phyloP scores from a whole-genome alignment of 2,329 filamentous ascomycete genomes.

The Fusarium graminum region DNA sequence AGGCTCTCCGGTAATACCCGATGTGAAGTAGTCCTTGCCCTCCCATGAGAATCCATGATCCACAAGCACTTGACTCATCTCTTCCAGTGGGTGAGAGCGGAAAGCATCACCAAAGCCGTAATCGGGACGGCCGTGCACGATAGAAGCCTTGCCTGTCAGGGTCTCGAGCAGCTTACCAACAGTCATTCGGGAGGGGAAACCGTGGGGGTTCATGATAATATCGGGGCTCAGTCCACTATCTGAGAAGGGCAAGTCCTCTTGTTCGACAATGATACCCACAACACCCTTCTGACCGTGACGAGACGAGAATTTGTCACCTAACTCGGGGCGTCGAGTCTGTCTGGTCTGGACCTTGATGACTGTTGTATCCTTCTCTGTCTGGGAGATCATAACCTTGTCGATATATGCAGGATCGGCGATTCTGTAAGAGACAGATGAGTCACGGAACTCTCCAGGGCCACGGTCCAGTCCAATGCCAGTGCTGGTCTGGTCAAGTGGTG shows the following conservation, averaged over 20 bases:
- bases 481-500: constrained; percentile 81
- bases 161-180: constrained; percentile 98
- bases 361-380: constrained; percentile 86
- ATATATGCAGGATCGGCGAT: constrained; percentile 88
- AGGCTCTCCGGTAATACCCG: constrained; percentile 92
- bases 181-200: constrained; percentile 99
- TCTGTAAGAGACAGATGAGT: constrained; percentile 81
- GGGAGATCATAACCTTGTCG: constrained; percentile 95
- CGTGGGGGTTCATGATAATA: constrained; percentile 99
- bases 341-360: constrained; percentile 95
- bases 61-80: constrained; percentile 88
- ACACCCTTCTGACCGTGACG: constrained; percentile 99
- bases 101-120: constrained; percentile 87
- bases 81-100: constrained; percentile 85
- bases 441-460: constrained; percentile 72
- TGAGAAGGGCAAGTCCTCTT: constrained; percentile 96
- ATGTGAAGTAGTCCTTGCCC: constrained; percentile 96
- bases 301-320: constrained; percentile 98
- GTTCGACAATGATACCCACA: constrained; percentile 94
- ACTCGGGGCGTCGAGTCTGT: constrained; percentile 94
- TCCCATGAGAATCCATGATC: constrained; percentile 94
- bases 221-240: constrained; percentile 93
- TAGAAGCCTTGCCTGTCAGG: constrained; percentile 91
- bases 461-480: constrained; percentile 78
- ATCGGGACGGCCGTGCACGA: constrained; percentile 85